phyloP scores from a whole-genome alignment of 1,284 basidiomycete species.

The Cryptococcus sp. region DNA sequence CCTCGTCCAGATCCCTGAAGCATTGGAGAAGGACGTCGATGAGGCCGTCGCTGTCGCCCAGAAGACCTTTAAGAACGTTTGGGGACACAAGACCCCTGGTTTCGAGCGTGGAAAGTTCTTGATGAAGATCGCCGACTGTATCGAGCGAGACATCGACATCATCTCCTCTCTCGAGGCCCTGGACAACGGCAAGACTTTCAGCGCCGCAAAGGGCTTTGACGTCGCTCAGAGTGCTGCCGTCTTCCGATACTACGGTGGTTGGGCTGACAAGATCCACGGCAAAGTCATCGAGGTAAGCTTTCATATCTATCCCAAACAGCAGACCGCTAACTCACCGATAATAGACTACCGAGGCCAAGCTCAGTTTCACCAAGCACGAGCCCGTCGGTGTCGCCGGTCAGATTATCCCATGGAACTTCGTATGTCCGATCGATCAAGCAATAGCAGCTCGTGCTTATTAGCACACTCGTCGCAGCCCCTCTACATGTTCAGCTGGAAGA shows the following conservation, averaged over 20 bases:
- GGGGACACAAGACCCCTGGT: constrained; percentile 67
- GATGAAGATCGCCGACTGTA: constrained; percentile 69
- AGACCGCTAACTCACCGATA: constrained; percentile 1
- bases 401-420: constrained; percentile 73
- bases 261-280: constrained; percentile 78
- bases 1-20: constrained; percentile 69
- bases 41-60: constrained; percentile 73
- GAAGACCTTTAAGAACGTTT: constrained; percentile 70
- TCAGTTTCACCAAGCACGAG: constrained; percentile 83
- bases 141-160: constrained; percentile 71
- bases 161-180: constrained; percentile 77
- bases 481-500: constrained; percentile 76
- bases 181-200: constrained; percentile 73
- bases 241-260: constrained; percentile 64
- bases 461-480: constrained; percentile 48
- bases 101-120: constrained; percentile 63
- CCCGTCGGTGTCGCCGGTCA: constrained; percentile 85
- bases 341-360: constrained; percentile 65
- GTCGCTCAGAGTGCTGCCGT: constrained; percentile 62
- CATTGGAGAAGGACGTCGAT: constrained; percentile 68
- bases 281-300: constrained; percentile 64
- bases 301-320: neutral
- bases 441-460: neutral
- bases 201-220: constrained; percentile 71
- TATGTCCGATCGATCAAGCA: constrained; percentile 17